phyloP scores from a whole-genome alignment of 208 protist species.

The Acanthamoeba divionensis region DNA sequence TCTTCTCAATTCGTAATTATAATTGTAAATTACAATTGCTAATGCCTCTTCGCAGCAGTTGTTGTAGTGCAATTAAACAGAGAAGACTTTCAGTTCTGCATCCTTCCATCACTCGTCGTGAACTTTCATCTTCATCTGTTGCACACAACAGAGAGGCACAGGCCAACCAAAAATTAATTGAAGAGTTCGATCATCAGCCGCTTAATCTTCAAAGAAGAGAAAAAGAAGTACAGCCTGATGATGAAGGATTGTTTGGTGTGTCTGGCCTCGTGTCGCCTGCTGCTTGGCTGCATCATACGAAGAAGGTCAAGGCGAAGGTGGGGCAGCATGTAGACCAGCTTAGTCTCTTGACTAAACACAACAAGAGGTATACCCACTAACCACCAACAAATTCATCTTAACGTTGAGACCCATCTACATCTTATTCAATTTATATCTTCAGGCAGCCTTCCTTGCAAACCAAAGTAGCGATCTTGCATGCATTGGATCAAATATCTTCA shows the following conservation, averaged over 20 bases:
- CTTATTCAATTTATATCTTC: neutral
- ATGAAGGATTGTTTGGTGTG: neutral
- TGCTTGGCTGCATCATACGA: neutral
- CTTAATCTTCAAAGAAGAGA: neutral
- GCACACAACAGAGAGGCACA: no score
- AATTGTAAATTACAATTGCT: no score
- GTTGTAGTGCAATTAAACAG: no score
- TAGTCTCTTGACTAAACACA: neutral
- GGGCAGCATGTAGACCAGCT: neutral
- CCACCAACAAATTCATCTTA: neutral
- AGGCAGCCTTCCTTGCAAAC: neutral
- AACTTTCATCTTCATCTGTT: no score
- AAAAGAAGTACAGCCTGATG: neutral
- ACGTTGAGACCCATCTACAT: neutral
- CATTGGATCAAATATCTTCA: neutral
- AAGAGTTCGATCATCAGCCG: neutral
- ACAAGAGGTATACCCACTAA: neutral
- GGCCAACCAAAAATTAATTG: neutral
- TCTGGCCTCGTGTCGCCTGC: neutral
- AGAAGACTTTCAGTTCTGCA: no score
- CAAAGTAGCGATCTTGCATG: neutral
- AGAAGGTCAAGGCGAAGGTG: neutral
- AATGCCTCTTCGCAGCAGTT: no score
- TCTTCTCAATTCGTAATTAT: no score
- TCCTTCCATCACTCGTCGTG: no score